Base-by-base conservation (phyloP, 345 rosid genomes). In the Reutealis trisperma region DNA sequence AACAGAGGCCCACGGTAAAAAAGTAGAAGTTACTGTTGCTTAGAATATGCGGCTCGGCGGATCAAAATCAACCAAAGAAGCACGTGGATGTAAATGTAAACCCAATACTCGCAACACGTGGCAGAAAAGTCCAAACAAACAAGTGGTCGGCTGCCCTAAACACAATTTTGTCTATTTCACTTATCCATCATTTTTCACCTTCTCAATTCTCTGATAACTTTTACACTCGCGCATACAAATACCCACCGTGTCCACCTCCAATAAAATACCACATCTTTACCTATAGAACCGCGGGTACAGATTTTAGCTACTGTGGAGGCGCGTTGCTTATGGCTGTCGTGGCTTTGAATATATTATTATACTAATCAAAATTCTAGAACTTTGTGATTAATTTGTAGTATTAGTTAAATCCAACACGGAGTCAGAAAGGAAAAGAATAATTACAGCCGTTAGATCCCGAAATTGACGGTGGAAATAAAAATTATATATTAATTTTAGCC, bases 371-470 rank as follows among this genome's bases (percentile, higher is more conserved):
- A 13, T 37, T 75, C 71, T 75, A 75, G 71, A 65, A 66, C 32
- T 37, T 19, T 24, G 19, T 27, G 57, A 19, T 7, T 16, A 16
- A 22, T 25, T 24, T 5, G 24, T 32, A 12, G 15, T 1, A 49
- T 49, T 51, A 51, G 4, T 2, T 54, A 37, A 61, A 71, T 42
- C 52, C 45, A 41, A 5, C 66, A 25, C 14, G 72, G 55, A 70
- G 64, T 21, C 19, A 30, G 59, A 27, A 15, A n/a, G 61, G 21
- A n/a, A 22, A n/a, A 44, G n/a, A 44, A 45, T 16, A 51, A 61
- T 12, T 19, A 2, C 63, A 24, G 59, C 66, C 76, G 74, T 72
- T 22, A 9, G 77, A 78, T 78, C 54, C 1, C 19, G 22, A 72
- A 27, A 22, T 25, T 66, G 72, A 45, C 73, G 60, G 72, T 72